These are phyloP conservation scores for Tulasnella sp. DNA, from an alignment of 768 basidiomycete genomes.

Conservation along the genomic window DNA sequence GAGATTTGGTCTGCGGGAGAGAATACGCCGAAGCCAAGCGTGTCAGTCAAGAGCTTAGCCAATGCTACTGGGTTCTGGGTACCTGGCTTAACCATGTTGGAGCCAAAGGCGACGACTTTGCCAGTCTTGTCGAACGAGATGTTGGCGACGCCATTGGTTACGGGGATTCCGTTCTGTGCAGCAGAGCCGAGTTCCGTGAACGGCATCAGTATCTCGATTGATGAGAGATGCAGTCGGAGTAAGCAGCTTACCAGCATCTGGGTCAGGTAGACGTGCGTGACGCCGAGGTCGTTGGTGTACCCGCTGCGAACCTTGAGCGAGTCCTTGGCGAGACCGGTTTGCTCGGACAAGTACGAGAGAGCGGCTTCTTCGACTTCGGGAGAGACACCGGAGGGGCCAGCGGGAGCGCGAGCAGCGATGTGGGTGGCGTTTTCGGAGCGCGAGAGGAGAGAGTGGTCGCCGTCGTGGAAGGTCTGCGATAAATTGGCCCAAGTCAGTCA, in stretches of 20 bases:
- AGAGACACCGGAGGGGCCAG: neutral
- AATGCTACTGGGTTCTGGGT: conserved; percentile 33
- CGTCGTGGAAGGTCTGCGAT: neutral
- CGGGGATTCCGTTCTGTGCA: conserved; percentile 39
- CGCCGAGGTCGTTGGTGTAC: neutral
- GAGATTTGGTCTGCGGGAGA: conserved; percentile 34
- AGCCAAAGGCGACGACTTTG: conserved; percentile 45
- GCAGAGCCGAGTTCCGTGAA: no score
- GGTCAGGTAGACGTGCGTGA: conserved; percentile 2
- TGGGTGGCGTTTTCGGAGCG: neutral
- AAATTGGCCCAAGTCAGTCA: neutral
- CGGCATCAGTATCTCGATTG: no score
- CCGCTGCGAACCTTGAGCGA: neutral
- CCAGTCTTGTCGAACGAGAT: conserved; percentile 43
- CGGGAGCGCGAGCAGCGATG: neutral
- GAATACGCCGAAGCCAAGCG: no score
- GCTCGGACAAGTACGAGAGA: neutral
- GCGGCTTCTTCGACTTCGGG: neutral
- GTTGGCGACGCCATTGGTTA: conserved; percentile 47
- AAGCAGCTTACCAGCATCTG: conserved; percentile 6
- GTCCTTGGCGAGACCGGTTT: neutral
- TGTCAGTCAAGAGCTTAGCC: no score
- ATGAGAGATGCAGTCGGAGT: no score
- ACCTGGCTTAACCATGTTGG: conserved; percentile 44
- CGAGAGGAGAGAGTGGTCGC: neutral